Evolutionary conservation across 805 yeast species (phyloP).

Genomic region (Clavispora carvajalis): DNA sequence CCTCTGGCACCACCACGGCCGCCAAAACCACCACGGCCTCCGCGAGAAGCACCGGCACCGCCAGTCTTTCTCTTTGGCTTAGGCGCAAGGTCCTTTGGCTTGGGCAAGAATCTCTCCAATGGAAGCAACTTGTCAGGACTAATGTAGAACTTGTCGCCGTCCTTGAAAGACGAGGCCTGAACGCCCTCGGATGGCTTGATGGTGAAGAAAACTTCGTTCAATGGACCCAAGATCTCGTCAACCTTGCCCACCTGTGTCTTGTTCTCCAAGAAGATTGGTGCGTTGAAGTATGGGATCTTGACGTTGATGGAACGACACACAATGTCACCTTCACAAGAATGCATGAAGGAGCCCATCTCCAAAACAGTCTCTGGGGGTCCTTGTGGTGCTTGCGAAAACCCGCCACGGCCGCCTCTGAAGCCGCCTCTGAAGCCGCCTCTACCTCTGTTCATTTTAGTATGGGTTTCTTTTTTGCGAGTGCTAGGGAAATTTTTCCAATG

Average conservation of each 20-base stretch:
- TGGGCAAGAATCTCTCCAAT: conserved; percentile 92
- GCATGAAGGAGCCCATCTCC: conserved; percentile 91
- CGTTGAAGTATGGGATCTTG: conserved; percentile 96
- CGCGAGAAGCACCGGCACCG: conserved; percentile 25
- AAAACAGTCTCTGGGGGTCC: conserved; percentile 96
- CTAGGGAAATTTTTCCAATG: conserved; percentile 13
- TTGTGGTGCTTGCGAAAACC: conserved; percentile 64
- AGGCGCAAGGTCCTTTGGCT: conserved; percentile 85
- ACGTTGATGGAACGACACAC: conserved; percentile 93
- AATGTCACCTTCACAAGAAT: conserved; percentile 94
- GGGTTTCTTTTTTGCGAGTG: conserved; percentile 2
- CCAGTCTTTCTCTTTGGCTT: conserved; percentile 68
- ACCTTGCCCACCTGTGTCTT: conserved; percentile 95
- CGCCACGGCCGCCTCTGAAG: conserved; percentile 64
- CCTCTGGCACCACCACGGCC: conserved; percentile 30
- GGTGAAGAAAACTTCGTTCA: conserved; percentile 97
- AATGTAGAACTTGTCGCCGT: conserved; percentile 93
- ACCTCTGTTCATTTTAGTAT: conserved; percentile 41
- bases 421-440: conserved; percentile 70
- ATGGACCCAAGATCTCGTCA: conserved; percentile 96
- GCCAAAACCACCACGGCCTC: conserved; percentile 17
- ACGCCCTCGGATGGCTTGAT: conserved; percentile 96
- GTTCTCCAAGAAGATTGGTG: conserved; percentile 95
- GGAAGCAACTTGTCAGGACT: conserved; percentile 95
- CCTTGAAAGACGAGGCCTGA: conserved; percentile 87